Base-by-base conservation (phyloP, 345 rosid species). In the Chamaenerion angustifolium region DNA sequence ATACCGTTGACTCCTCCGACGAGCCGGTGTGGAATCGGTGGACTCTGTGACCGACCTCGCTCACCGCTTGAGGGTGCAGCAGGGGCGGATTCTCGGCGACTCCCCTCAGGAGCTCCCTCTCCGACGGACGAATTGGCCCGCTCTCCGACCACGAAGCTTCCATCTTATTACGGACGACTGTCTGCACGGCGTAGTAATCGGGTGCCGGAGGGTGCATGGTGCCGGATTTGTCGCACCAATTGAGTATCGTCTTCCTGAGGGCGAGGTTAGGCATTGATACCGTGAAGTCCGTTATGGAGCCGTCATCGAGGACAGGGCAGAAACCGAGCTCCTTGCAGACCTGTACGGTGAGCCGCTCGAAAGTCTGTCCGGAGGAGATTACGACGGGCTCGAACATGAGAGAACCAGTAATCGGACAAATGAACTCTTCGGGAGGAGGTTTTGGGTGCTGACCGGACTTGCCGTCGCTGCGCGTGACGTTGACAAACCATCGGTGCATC, bases 31-130 rank as follows among this genome's bases (percentile, higher is more conserved):
- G 60, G 73, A 64, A 65, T 14, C 65, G 58, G 61, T 51, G 49
- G 64, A 69, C 35, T 59, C 78, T 57, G 37, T 43, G 59, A 57
- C 27, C 42, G 57, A 81, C 49, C 60, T 79, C 97, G 0, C 87
- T 80, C 37, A 62, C 80, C 7, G 93, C 82, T 74, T 82, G 68
- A 31, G 68, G 50, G 57, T 35, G 55, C 16, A 54, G 49, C 55
- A 64, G 44, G 42, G 72, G 79, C 51, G 47, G 52, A 44, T 66
- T 55, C 44, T 72, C 71, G n/a, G 88, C 79, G n/a, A 89, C 77
- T 0, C 73, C 86, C 41, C 61, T 56, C 15, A 89, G 68, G 3
- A 89, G 64, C 66, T 89, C 88, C 61, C 56, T 64, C 59, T 85
- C 97, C 1, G 94, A 85, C 42, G 74, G 71, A 60, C 88, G 58